Percentiles rank a stretch among this genome's conserved stretches.
Conservation (phyloP, 805 yeast genomes). For the Lipomyces yamadae region DNA sequence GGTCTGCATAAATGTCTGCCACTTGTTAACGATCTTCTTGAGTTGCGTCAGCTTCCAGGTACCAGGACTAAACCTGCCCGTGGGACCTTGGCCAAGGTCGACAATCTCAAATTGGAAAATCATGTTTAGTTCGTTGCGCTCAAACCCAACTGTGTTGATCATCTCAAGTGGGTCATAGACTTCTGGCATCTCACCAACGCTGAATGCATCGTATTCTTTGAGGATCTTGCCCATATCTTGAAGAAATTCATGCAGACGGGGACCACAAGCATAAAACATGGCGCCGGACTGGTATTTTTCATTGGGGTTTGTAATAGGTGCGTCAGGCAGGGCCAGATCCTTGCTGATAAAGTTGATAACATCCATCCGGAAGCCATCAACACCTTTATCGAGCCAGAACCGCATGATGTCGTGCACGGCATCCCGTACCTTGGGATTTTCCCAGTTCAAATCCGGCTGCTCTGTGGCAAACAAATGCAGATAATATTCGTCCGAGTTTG, state of each 20-base stretch:
- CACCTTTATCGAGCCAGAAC: slow-evolving; percentile 62
- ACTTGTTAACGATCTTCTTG: slow-evolving; percentile 30
- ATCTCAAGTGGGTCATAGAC: slow-evolving; percentile 43
- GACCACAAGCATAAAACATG: slow-evolving; percentile 52
- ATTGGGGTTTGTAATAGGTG: slow-evolving; percentile 53
- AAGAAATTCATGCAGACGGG: slow-evolving; percentile 63
- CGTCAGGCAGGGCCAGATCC: slow-evolving; percentile 54
- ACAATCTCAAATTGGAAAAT: slow-evolving; percentile 41
- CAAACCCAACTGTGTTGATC: slow-evolving; percentile 38
- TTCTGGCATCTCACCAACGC: slow-evolving; percentile 62
- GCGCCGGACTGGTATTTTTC: slow-evolving; percentile 52
- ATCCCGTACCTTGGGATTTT: slow-evolving; percentile 50
- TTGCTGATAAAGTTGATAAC: slow-evolving; percentile 61
- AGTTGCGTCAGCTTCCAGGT: slow-evolving; percentile 24
- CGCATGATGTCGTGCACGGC: slow-evolving; percentile 55
- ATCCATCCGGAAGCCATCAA: slow-evolving; percentile 65
- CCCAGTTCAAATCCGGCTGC: slow-evolving; percentile 73
- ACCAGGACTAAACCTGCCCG: slow-evolving; percentile 24
- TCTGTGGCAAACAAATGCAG: slow-evolving; percentile 57
- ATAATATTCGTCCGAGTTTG: slow-evolving; percentile 59
- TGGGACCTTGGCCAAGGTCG: slow-evolving; percentile 24
- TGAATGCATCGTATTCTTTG: slow-evolving; percentile 56
- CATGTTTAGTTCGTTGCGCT: slow-evolving; percentile 41
- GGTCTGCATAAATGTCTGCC: slow-evolving; percentile 48
- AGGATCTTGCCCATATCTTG: slow-evolving; percentile 56